These are phyloP conservation scores for Aspergillus conjunctus DNA, from an alignment of 495 filamentous ascomycete species.

Conservation along the genomic window DNA sequence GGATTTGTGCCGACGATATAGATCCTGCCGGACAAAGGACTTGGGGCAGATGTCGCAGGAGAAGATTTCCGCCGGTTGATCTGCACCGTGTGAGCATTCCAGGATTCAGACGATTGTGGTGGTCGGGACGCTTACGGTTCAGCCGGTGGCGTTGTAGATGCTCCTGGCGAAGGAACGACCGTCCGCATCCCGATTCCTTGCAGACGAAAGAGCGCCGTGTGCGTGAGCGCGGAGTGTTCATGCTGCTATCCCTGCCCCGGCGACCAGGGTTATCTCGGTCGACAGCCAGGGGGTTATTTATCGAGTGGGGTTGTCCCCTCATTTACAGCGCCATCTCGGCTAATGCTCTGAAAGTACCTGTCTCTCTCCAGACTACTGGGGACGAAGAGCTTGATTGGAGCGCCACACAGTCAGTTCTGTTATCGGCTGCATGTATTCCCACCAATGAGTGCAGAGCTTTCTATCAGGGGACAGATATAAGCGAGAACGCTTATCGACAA, in stretches of 20 bases:
- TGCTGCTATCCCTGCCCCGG: background rate
- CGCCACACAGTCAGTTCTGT: too few species aligned
- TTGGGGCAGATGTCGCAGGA: background rate
- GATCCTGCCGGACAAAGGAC: conserved; percentile 5
- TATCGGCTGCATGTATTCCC: too few species aligned
- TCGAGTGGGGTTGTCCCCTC: too few species aligned
- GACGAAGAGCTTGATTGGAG: too few species aligned
- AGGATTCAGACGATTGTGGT: background rate
- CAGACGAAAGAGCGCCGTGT: background rate
- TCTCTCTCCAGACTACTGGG: too few species aligned
- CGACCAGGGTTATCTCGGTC: too few species aligned
- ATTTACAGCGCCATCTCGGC: too few species aligned
- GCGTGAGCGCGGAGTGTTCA: background rate
- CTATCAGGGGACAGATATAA: background rate
- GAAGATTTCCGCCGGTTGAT: background rate
- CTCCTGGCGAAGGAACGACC: background rate
- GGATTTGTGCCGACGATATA: background rate
- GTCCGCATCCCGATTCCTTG: background rate
- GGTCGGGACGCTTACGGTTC: background rate
- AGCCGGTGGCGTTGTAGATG: background rate
- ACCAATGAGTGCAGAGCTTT: too few species aligned
- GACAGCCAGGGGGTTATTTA: too few species aligned
- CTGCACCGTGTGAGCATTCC: background rate
- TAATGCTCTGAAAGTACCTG: too few species aligned
- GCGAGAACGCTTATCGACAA: background rate